phyloP scores from a whole-genome alignment of 148 eudicot species.

The Vaccinium myrtillus region DNA sequence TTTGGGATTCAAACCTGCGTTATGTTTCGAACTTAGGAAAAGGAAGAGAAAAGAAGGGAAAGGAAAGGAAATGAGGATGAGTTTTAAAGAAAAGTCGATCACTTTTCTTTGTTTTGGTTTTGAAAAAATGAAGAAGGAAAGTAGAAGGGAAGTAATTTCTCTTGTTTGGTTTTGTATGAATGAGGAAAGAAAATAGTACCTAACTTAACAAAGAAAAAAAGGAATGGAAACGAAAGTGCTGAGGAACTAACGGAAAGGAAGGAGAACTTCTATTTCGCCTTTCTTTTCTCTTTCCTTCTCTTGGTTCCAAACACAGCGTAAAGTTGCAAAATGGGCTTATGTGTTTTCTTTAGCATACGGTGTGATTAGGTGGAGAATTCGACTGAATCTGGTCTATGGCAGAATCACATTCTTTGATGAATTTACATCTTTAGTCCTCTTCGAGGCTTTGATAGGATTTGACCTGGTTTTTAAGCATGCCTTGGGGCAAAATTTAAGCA shows the following conservation, averaged over 20 bases:
- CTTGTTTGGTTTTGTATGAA: not conserved
- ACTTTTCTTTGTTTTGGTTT: not conserved
- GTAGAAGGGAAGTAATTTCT: not conserved
- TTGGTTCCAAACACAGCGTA: not conserved
- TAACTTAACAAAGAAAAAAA: not conserved
- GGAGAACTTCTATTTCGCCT: not conserved
- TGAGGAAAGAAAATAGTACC: not conserved
- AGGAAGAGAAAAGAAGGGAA: not conserved
- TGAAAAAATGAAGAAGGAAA: not conserved
- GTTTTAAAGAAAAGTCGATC: not conserved
- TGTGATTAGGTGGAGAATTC: not conserved
- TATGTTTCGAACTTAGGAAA: not conserved
- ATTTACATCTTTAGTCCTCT: not conserved
- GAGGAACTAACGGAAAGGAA: not conserved
- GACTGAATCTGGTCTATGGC: not conserved
- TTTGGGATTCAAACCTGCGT: not conserved
- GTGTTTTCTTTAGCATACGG: not conserved
- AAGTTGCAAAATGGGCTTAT: not conserved
- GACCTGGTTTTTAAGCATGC: not conserved
- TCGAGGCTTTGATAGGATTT: not conserved
- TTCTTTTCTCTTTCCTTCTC: not conserved
- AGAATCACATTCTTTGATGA: not conserved
- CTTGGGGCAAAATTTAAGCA: not conserved
- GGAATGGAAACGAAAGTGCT: not conserved
- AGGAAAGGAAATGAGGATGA: not conserved